These are phyloP conservation scores for Sherardia arvensis DNA, from an alignment of 257 asterid species.

Conservation along the genomic window DNA sequence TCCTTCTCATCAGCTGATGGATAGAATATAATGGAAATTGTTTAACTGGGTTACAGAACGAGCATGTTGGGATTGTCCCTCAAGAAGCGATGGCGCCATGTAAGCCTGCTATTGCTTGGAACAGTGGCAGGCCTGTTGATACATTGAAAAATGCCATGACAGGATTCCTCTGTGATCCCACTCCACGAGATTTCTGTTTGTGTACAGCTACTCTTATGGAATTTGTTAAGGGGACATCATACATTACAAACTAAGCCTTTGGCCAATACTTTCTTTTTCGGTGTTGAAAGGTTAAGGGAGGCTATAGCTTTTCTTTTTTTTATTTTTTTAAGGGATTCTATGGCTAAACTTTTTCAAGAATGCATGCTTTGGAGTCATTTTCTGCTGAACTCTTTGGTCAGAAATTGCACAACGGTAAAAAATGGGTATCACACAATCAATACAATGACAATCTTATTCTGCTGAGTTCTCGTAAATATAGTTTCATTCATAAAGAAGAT, in stretches of 20 bases:
- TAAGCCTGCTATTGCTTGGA: conserved; percentile 89
- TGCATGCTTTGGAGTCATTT: conserved; percentile 54
- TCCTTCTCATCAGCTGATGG: neutral
- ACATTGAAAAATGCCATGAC: conserved; percentile 59
- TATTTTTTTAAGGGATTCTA: too few relatives aligned
- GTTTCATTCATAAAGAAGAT: neutral
- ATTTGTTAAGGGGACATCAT: too few relatives aligned
- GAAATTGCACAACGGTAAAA: conserved; percentile 31
- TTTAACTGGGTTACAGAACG: conserved; percentile 39
- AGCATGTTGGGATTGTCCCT: conserved; percentile 96
- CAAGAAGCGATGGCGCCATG: conserved; percentile 92
- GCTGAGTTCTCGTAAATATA: neutral
- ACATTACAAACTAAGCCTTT: too few relatives aligned
- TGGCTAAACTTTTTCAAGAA: conserved; percentile 58
- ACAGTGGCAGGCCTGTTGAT: too few relatives aligned
- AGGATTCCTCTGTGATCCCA: conserved; percentile 78
- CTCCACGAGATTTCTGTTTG: conserved; percentile 51
- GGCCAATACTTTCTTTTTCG: too few relatives aligned
- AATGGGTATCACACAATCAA: too few relatives aligned
- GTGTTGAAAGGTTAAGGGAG: too few relatives aligned
- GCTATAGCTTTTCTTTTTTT: too few relatives aligned
- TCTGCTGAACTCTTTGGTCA: conserved; percentile 72
- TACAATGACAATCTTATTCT: neutral
- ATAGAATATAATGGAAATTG: neutral
- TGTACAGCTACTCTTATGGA: too few relatives aligned